Evolutionary conservation across 176 grass and related monocot species (phyloP).

Genomic region (bread wheat (Triticum aestivum)): IWGSC_CS_RefSeq_v2.1 NC_057804.1:49389371-49389870

Average conservation of each 20-base stretch:
- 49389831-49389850: not conserved
- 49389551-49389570: constrained; percentile 20
- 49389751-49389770: not conserved
- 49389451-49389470: constrained; percentile 38
- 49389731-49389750: constrained; percentile 27
- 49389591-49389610: constrained; percentile 33
- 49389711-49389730: constrained; percentile 1
- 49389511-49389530: constrained; percentile 18
- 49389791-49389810: not conserved
- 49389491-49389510: constrained; percentile 14
- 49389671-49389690: not conserved
- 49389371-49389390: not conserved
- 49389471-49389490: not conserved
- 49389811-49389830: not conserved
- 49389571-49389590: constrained; percentile 2
- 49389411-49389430: constrained; percentile 23
- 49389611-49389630: constrained; percentile 23
- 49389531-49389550: constrained; percentile 44
- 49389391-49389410: not conserved
- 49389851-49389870: not conserved
- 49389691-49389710: not conserved
- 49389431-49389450: not conserved
- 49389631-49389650: constrained; percentile 8
- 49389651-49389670: constrained; percentile 15
- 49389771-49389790: not conserved